These are phyloP conservation scores for Paramecium bursaria DNA, from an alignment of 73 alveolate genomes.

Conservation along the genomic window DNA sequence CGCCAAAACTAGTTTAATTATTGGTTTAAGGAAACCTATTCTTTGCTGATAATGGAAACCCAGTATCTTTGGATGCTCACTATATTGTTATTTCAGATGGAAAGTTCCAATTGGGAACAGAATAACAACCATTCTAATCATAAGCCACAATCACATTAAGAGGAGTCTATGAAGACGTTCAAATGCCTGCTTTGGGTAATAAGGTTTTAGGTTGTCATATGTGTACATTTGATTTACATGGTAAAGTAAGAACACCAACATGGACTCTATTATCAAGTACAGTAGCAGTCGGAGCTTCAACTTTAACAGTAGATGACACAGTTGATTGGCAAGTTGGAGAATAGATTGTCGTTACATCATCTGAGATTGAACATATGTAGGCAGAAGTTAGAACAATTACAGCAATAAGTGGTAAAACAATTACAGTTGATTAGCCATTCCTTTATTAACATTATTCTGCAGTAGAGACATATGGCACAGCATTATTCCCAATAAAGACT, in stretches of 20 bases:
- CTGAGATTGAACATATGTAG: slow-evolving; percentile 70
- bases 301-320: slow-evolving; percentile 64
- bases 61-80: slow-evolving; percentile 81
- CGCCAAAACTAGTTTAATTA: slow-evolving; percentile 76
- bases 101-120: slow-evolving; percentile 83
- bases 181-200: slow-evolving; percentile 85
- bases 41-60: slow-evolving; percentile 73
- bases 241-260: slow-evolving; percentile 72
- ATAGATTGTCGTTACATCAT: slow-evolving; percentile 81
- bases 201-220: slow-evolving; percentile 79
- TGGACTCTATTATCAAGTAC: slow-evolving; percentile 86
- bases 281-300: slow-evolving; percentile 18
- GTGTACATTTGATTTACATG: slow-evolving; percentile 88
- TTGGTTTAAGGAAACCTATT: slow-evolving; percentile 77
- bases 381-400: slow-evolving; percentile 79
- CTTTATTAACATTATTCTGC: slow-evolving; percentile 2
- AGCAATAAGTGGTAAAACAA: slow-evolving; percentile 6
- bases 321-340: slow-evolving; percentile 87
- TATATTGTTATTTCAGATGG: slow-evolving; percentile 82
- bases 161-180: slow-evolving; percentile 73
- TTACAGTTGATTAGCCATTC: slow-evolving; percentile 17
- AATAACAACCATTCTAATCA: slow-evolving; percentile 75
- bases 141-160: slow-evolving; percentile 80
- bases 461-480: slow-evolving; percentile 43
- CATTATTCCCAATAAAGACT: slow-evolving; percentile 76